phyloP scores from a whole-genome alignment of 805 yeast genomes.

The Nakazawaea wyomingensis region DNA sequence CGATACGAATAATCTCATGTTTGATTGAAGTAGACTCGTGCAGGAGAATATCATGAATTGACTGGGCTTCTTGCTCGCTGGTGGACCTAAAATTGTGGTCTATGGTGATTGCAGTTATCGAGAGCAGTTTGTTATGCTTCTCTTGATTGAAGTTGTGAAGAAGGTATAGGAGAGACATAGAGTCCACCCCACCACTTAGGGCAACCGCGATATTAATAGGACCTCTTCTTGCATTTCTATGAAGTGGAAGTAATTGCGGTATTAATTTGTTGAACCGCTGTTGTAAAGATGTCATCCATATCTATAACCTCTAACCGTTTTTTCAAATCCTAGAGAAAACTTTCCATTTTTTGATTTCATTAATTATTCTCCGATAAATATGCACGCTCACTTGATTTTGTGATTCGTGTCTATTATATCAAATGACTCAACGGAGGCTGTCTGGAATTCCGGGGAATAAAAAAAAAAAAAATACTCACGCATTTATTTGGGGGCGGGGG shows the following conservation, averaged over 20 bases:
- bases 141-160: constrained; percentile 18
- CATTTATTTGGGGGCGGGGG: too few species aligned
- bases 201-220: constrained; percentile 41
- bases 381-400: too few species aligned
- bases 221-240: not conserved
- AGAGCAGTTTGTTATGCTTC: not conserved
- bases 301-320: too few species aligned
- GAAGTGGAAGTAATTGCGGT: not conserved
- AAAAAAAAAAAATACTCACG: too few species aligned
- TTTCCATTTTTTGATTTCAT: too few species aligned
- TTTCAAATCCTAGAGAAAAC: too few species aligned
- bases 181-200: constrained; percentile 79
- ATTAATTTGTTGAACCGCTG: not conserved
- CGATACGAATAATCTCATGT: constrained; percentile 22
- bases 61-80: constrained; percentile 44
- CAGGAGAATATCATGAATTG: not conserved
- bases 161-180: constrained; percentile 61
- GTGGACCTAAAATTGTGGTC: constrained; percentile 55
- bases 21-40: constrained; percentile 7
- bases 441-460: too few species aligned
- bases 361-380: too few species aligned
- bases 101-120: constrained; percentile 48
- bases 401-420: too few species aligned
- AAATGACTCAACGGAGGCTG: too few species aligned
- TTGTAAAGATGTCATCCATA: not conserved